These are phyloP conservation scores for baker's yeast (Saccharomyces cerevisiae) DNA, from an alignment of 805 yeast genomes.

Conservation along the genomic window DNA sequence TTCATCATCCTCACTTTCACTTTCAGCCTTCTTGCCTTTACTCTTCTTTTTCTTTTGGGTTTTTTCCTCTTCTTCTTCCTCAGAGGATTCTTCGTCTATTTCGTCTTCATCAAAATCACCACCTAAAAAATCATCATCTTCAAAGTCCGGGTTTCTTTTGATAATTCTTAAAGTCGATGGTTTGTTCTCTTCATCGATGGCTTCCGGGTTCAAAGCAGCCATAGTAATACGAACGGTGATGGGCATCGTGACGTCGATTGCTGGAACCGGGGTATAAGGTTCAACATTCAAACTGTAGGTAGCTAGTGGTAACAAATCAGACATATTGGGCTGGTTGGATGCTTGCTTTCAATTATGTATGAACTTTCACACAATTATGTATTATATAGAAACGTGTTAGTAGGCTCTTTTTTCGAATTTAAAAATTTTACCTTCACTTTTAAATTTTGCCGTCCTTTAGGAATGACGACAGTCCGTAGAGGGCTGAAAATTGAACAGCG, in stretches of 20 bases:
- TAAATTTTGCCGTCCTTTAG: neutral
- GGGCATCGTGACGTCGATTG: slow-evolving; percentile 73
- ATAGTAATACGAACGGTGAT: slow-evolving; percentile 78
- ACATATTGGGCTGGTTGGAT: slow-evolving; percentile 34
- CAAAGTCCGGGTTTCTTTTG: slow-evolving; percentile 46
- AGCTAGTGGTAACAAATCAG: slow-evolving; percentile 65
- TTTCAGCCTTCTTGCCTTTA: slow-evolving; percentile 33
- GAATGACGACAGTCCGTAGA: neutral
- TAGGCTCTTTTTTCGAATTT: neutral
- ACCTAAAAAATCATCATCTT: slow-evolving; percentile 35
- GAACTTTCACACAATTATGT: neutral
- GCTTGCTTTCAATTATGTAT: neutral
- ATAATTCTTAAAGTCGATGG: slow-evolving; percentile 82
- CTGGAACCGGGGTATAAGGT: slow-evolving; percentile 77
- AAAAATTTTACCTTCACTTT: neutral
- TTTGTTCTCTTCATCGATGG: slow-evolving; percentile 58
- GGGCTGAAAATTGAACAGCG: neutral
- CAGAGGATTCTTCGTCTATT: slow-evolving; percentile 36
- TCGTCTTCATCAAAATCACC: slow-evolving; percentile 37
- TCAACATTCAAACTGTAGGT: slow-evolving; percentile 70
- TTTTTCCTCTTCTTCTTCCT: slow-evolving; percentile 29
- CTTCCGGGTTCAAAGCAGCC: slow-evolving; percentile 78
- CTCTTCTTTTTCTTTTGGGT: slow-evolving; percentile 41
- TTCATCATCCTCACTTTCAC: slow-evolving; percentile 38
- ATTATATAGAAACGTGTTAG: neutral